Evolutionary conservation across 2,329 filamentous ascomycete genomes (phyloP).

Genomic region (Penicillium sp.): DNA sequence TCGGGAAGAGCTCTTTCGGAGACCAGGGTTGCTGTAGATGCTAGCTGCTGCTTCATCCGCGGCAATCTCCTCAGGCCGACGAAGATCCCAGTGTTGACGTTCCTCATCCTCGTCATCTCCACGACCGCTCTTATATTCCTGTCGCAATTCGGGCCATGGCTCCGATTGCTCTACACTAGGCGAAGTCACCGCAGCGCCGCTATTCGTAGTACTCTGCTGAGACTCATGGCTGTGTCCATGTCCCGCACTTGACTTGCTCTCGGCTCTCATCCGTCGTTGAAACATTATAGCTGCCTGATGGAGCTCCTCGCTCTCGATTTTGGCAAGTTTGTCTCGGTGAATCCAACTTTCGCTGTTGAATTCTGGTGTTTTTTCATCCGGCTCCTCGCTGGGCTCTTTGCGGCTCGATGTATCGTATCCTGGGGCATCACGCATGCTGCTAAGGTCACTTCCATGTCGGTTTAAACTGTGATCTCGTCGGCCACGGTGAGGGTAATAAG

Average conservation of each 20-base stretch:
- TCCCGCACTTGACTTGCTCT: conserved; percentile 39
- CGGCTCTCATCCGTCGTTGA: conserved; percentile 42
- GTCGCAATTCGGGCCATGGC: conserved; percentile 40
- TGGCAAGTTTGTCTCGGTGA: conserved; percentile 55
- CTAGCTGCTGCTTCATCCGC: conserved; percentile 50
- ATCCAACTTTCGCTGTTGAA: conserved; percentile 52
- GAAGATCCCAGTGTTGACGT: conserved; percentile 69
- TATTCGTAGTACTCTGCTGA: conserved; percentile 27
- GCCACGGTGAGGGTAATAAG: conserved; percentile 34
- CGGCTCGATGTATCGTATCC: conserved; percentile 33
- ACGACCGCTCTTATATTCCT: conserved; percentile 44
- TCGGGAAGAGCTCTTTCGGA: conserved; percentile 70
- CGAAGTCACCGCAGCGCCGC: conserved; percentile 28
- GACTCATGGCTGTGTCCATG: conserved; percentile 45
- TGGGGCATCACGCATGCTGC: conserved; percentile 43
- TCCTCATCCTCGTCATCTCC: conserved; percentile 49
- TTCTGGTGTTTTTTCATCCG: conserved; percentile 23
- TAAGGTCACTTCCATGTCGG: conserved; percentile 44
- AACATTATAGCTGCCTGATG: conserved; percentile 52
- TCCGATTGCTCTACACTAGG: conserved; percentile 35
- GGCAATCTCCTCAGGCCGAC: conserved; percentile 77
- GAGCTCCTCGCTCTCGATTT: conserved; percentile 56
- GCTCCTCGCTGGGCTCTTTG: conserved; percentile 27
- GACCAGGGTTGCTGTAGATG: conserved; percentile 57
- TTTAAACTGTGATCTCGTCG: conserved; percentile 39